A percentile compares a stretch with the other conserved stretches of the same genome.
Evolutionary conservation across 495 filamentous ascomycete genomes (phyloP).

Genomic region (Tuber calosporum): DNA sequence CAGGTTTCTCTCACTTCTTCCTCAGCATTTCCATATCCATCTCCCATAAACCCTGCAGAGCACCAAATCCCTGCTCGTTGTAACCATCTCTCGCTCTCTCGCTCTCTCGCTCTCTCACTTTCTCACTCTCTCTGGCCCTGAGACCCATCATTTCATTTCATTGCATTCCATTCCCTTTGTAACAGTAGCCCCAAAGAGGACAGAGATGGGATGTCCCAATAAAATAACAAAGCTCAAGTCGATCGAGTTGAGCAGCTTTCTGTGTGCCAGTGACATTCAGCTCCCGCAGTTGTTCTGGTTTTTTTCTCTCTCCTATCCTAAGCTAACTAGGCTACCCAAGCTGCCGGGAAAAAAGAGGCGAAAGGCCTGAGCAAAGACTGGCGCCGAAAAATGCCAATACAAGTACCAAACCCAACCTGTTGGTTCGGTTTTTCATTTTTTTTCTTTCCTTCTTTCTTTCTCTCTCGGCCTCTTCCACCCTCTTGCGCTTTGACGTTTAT

Average conservation of each 20-base stretch:
- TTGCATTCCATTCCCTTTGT: background rate
- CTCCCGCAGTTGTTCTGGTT: conserved; percentile 28
- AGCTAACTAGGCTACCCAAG: conserved; percentile 23
- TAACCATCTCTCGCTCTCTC: background rate
- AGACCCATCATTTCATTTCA: background rate
- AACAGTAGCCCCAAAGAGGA: background rate
- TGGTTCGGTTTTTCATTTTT: conserved; percentile 33
- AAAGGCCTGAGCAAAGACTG: conserved; percentile 5
- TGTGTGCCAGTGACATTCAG: background rate
- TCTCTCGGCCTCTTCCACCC: background rate
- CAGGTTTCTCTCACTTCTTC: background rate
- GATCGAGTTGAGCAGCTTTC: background rate
- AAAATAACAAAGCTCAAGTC: background rate
- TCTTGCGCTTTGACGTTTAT: background rate
- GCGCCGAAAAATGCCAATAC: conserved; percentile 11
- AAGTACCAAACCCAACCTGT: conserved; percentile 30
- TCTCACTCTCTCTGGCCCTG: background rate
- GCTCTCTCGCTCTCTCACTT: background rate
- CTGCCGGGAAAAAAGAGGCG: conserved; percentile 27
- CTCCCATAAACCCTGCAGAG: background rate
- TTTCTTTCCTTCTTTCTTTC: background rate
- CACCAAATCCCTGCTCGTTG: background rate
- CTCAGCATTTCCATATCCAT: background rate
- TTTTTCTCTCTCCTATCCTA: conserved; percentile 8
- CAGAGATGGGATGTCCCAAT: background rate